Evolutionary conservation across 2,329 filamentous ascomycete genomes (phyloP), one percentile per base, ranked within the genome.

Genomic region (Metarhizium anisopliae): DNA sequence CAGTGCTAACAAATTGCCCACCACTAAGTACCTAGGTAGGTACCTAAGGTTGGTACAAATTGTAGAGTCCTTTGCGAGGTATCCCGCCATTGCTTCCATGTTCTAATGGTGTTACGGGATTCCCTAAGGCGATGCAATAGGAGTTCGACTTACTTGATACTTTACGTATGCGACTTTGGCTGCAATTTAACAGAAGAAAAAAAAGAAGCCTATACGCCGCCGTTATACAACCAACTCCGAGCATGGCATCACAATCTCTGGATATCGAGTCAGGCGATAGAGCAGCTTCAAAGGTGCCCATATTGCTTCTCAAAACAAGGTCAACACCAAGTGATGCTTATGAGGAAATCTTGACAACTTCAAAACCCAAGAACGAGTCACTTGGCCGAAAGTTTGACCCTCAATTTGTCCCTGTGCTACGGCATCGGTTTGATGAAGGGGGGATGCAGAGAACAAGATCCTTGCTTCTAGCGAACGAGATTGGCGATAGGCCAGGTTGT

Each of bases 241-340:
- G 10, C 50, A 56, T 53, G 54, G 16, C 38, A 25, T 53, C 53
- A 25, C 40, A 36, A 13, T 8, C 18, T 30, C 25, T 29, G 13
- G n/a, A 32, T n/a, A 25, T 50, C 43, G 32, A 18, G 20, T 13
- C 51, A 11, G 50, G 45, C n/a, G 5, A 35, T 14, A 25, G 11
- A 38, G 36, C n/a, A 29, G 29, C 35, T 49, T 42, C 50, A 57
- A 55, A 55, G 35, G 62, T 68, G 42, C 70, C 87, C 1, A 71
- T 94, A 25, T 74, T 93, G 25, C 77, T 94, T 1, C 79, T 94
- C 55, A 94, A 94, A 71, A 93, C 89, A 2, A 86, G 80, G 64
- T 93, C 89, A 0, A 76, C 73, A 0, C 88, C 89, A 0, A 77
- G 73, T 49, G 89, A 94, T 67, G 79, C 81, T 8, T 94, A 94